Base-by-base conservation (phyloP, 2,329 filamentous ascomycete genomes). In the Diaporthe ampelina region DNA sequence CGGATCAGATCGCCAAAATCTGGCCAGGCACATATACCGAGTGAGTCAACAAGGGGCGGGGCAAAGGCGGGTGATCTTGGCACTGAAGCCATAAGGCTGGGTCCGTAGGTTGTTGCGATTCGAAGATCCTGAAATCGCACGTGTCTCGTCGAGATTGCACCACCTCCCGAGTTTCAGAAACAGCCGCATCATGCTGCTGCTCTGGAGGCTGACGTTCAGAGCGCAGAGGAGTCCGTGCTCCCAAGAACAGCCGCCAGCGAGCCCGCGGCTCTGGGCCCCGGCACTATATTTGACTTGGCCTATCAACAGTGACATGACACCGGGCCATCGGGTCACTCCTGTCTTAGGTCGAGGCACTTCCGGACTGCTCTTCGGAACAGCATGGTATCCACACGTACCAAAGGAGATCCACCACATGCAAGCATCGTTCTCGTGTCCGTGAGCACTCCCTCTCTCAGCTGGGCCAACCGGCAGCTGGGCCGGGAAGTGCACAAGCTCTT, bases 51-150 rank as follows among this genome's bases (percentile, higher is more conserved):
- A 68, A 54, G 63, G 63, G 48, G 63, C 57, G 57, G 70, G 59
- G 57, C 57, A 40, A 35, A 29, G 45, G 32, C 57, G 70, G 70
- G 57, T 50, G 70, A 45, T 63, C 70, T 72, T 63, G 45, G 45
- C 57, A 54, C 63, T 54, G 63, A 68, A 35, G 32, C 63, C 56
- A 54, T 50, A 71, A 52, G 69, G 29, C 68, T 48, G 56, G 56
- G 43, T 50, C 54, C 54, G 24, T 35, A 50, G 43, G 54, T 59
- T 57, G 56, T 70, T 59, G 67, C 67, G 54, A 70, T 58, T 58
- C 54, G 67, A 70, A 72, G 57, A 63, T 56, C 57, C 40, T 72
- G 48, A 59, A 54, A 63, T 72, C 70, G 45, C 70, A 72, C 70
- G 70, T 72, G 70, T 72, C 52, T 70, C 52, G 68, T 52, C 57